These are phyloP conservation scores for Rhodotorula paludigena DNA, from an alignment of 768 basidiomycete genomes.

Conservation along the genomic window DNA sequence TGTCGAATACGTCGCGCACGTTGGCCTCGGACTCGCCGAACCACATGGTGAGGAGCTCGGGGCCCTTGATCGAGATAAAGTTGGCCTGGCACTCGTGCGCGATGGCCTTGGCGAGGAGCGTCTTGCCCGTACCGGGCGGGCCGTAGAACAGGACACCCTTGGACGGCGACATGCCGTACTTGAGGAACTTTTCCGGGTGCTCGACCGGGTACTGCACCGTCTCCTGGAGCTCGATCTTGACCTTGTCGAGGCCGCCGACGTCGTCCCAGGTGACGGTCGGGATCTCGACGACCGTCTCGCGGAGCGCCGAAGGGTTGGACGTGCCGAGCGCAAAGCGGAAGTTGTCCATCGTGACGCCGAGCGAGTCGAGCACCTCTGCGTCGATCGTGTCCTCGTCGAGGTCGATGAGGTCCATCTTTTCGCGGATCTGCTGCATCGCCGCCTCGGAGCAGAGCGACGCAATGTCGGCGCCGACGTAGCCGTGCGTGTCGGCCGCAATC, in stretches of 20 bases:
- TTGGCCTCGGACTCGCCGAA: constrained; percentile 99
- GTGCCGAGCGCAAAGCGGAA: constrained; percentile 98
- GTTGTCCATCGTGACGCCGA: constrained; percentile 99
- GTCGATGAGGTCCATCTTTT: constrained; percentile 93
- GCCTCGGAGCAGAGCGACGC: constrained; percentile 98
- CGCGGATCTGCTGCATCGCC: constrained; percentile 99
- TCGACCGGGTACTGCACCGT: constrained; percentile 99
- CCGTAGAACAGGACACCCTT: constrained; percentile 99
- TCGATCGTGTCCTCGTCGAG: constrained; percentile 97
- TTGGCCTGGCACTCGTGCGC: constrained; percentile 99
- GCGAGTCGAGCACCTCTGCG: constrained; percentile 95
- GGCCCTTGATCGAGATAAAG: constrained; percentile 99
- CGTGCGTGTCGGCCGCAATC: constrained; percentile 99
- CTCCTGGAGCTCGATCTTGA: constrained; percentile 98
- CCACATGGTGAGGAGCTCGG: constrained; percentile 99
- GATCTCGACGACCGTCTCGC: constrained; percentile 98
- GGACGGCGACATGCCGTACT: constrained; percentile 99
- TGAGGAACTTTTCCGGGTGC: constrained; percentile 99
- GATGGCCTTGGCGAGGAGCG: constrained; percentile 94
- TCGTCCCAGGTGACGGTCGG: constrained; percentile 99
- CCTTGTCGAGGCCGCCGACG: constrained; percentile 97
- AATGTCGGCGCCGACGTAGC: constrained; percentile 97
- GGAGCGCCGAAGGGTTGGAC: constrained; percentile 95
- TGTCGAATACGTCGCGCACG: constrained; percentile 98
- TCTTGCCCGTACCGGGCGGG: constrained; percentile 99